Conservation (phyloP, 1,284 basidiomycete species). For the Ceratobasidium theobromae region DNA sequence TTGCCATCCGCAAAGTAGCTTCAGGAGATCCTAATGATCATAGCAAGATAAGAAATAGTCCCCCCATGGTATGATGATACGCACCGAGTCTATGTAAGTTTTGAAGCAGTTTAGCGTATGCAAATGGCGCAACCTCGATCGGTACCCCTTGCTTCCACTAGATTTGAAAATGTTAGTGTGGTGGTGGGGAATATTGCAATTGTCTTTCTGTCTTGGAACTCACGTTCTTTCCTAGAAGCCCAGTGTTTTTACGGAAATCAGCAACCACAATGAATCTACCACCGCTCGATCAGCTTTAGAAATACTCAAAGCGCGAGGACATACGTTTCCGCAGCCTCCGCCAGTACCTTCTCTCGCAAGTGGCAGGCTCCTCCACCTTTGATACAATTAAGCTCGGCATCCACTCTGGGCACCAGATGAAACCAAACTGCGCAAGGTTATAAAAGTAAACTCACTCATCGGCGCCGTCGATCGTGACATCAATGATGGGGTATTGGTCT, state of each 20-base stretch:
- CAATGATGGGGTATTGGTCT: constrained; percentile 85
- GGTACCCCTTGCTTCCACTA: constrained; percentile 90
- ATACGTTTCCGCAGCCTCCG: constrained; percentile 88
- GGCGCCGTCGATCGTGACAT: constrained; percentile 96
- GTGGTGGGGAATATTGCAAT: no score
- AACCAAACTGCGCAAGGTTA: neutral
- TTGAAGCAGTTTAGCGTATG: constrained; percentile 82
- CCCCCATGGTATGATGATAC: constrained; percentile 37
- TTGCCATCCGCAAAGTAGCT: constrained; percentile 78
- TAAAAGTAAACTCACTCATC: constrained; percentile 72
- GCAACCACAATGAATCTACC: constrained; percentile 89
- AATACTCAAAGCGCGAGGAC: constrained; percentile 39
- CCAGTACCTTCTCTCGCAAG: constrained; percentile 94
- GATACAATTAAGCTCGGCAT: constrained; percentile 87
- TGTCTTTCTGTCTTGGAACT: no score
- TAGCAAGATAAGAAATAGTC: constrained; percentile 31
- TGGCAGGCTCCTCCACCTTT: constrained; percentile 99
- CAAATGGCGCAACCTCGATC: constrained; percentile 95
- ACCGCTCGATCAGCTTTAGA: neutral
- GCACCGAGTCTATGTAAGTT: constrained; percentile 67
- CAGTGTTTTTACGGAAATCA: constrained; percentile 91
- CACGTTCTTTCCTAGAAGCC: constrained; percentile 80
- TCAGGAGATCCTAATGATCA: constrained; percentile 47
- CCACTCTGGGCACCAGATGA: constrained; percentile 60
- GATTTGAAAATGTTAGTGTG: no score